These are phyloP conservation scores for Hypoxylon trugodes DNA, from an alignment of 495 filamentous ascomycete genomes.

Conservation along the genomic window DNA sequence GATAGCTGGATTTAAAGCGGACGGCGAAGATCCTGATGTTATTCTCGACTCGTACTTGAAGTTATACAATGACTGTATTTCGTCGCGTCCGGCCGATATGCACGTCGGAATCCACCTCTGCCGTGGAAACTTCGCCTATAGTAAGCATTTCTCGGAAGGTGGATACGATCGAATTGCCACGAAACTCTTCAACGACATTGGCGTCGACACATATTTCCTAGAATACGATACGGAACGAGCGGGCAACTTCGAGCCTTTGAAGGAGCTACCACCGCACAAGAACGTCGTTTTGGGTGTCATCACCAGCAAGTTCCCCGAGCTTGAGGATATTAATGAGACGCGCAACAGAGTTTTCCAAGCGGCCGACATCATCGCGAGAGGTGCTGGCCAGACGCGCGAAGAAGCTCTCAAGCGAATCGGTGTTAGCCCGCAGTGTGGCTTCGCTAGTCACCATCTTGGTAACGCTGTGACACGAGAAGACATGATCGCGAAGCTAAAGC, in stretches of 20 bases:
- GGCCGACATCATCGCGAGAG: constrained; percentile 68
- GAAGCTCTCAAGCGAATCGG: constrained; percentile 68
- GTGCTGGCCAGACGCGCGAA: constrained; percentile 62
- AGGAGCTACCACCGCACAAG: constrained; percentile 69
- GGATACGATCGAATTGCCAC: constrained; percentile 75
- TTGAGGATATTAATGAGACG: constrained; percentile 72
- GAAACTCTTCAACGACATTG: constrained; percentile 73
- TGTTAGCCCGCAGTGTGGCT: constrained; percentile 76
- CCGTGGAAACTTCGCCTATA: constrained; percentile 73
- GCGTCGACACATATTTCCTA: constrained; percentile 74
- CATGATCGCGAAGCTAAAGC: constrained; percentile 70
- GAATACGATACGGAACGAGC: constrained; percentile 75
- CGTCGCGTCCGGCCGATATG: constrained; percentile 64
- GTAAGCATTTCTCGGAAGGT: constrained; percentile 75
- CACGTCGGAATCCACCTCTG: constrained; percentile 74
- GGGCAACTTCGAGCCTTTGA: constrained; percentile 74
- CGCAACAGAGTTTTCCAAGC: constrained; percentile 67
- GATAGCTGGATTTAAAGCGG: constrained; percentile 67
- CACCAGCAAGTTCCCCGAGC: constrained; percentile 70
- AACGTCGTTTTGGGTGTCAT: constrained; percentile 75
- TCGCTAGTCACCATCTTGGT: constrained; percentile 69
- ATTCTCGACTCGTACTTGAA: constrained; percentile 72
- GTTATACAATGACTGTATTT: constrained; percentile 72
- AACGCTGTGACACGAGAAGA: constrained; percentile 66
- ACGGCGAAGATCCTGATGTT: constrained; percentile 64